Base-by-base conservation (phyloP, 345 rosid species). In the Stellera chamaejasme region DNA sequence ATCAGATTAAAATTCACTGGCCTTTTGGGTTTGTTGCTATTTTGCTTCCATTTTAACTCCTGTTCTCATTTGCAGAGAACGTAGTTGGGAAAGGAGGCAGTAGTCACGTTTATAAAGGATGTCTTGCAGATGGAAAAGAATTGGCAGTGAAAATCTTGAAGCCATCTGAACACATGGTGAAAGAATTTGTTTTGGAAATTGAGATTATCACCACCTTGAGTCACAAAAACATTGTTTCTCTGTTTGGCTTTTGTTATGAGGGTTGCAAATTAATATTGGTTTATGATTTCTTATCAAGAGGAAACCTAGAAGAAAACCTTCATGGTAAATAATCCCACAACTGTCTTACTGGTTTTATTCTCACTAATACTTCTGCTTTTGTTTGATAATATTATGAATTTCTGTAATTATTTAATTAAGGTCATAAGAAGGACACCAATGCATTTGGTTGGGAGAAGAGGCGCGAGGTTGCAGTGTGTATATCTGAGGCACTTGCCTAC, bases 291-390 rank as follows among this genome's bases (percentile, higher is more conserved):
- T 52, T 90, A 62, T 75, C 85, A n/a, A 82, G 96, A 69, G 97
- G 99, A 76, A 90, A 96, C 72, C 85, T 94, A 36, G 99, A 94
- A 67, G 96, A 90, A 62, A 90, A 85, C 59, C 86, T 94, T 62
- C 87, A 94, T 63, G 92, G 99, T 91, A 68, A 52, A 7, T 53
- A 57, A 32, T 48, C 54, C 23, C 51, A 4, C 9, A 8, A 32
- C 1, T 25, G 26, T 26, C 26, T 13, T 12, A 25, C 54, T 49
- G 45, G 26, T 52, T n/a, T 65, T n/a, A 68, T 46, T 69, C 16
- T 53, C 61, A 19, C 23, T 1, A 19, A 19, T 62, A 28, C 65
- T 3, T 28, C 27, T 28, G 10, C 13, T 55, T 58, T 27, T 49
- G 32, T 43, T 55, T 13, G n/a, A 43, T 26, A 42, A 36, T 19